Base-by-base conservation (phyloP, 2,329 filamentous ascomycete species). In the Boeremia lycopersici region DNA sequence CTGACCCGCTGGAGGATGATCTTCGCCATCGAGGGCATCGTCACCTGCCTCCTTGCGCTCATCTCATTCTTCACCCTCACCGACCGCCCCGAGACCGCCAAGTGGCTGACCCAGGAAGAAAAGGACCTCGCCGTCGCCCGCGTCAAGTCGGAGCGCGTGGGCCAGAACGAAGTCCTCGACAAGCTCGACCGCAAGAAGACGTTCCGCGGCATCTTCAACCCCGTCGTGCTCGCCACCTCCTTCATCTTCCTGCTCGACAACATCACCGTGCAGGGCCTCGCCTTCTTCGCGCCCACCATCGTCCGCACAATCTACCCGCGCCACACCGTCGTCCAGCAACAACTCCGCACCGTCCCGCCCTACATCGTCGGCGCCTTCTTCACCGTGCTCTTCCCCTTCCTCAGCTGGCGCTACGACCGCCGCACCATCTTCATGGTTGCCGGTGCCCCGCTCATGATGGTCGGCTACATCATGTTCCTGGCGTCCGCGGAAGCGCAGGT, bases 261-360 rank as follows among this genome's bases (percentile, higher is more conserved):
- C 73, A 83, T 90, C 67, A 90, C 87, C 0, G 87, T 90, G 2
- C 86, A 89, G 67, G 87, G 87, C 3, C 77, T 90, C 4, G 85
- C 85, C 1, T 89, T 89, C 78, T 90, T 90, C 72, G 76, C 82
- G 0, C 88, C 88, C 0, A 90, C 87, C 0, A 90, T 91, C 57
- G 86, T 91, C 36, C 74, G 76, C 38, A 88, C 83, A 6, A 89
- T 91, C 61, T 90, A 90, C 64, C 84, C 85, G 0, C 65, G 80
- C 1, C 76, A 77, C 49, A 78, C 77, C 12, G 81, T 85, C 2
- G 77, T 90, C 12, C 81, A 80, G 1, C 85, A 89, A 67, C 89
- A 91, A 71, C 82, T 90, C 0, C 84, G 84, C 59, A 90, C 87
- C 0, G 88, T 90, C 0, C 89, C 88, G 0, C 88, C 88, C 0